Conservation (phyloP, 2,329 filamentous ascomycete species). For the Aspergillus quadricinctus region DNA sequence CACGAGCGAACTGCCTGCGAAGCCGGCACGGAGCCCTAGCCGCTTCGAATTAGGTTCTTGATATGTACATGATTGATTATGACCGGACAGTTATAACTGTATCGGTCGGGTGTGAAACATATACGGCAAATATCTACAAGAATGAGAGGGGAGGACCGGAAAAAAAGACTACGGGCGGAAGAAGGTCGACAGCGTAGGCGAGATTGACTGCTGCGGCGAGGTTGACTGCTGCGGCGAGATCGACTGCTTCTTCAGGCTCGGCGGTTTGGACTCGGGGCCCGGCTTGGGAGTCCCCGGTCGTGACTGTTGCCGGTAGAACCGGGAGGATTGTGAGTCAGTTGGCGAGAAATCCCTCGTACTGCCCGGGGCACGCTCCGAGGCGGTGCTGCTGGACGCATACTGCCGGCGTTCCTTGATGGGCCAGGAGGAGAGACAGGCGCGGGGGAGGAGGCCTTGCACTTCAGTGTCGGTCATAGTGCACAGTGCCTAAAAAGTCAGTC, state of each 20-base stretch:
- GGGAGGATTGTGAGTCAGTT: not conserved
- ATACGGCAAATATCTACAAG: not conserved
- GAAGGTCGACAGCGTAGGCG: not conserved
- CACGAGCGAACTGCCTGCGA: not conserved
- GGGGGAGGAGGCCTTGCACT: not conserved
- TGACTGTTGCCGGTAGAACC: not conserved
- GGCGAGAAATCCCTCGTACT: not conserved
- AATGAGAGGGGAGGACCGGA: not conserved
- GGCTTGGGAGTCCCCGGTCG: not conserved
- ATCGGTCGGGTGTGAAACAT: too few relatives aligned
- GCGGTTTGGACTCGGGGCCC: not conserved
- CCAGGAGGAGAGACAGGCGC: not conserved
- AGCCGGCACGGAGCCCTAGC: too few relatives aligned
- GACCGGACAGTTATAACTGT: too few relatives aligned
- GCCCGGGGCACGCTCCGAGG: not conserved
- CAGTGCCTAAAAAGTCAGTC: not conserved
- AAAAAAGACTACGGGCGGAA: not conserved
- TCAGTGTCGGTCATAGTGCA: not conserved
- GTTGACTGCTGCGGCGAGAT: not conserved
- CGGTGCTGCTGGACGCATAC: not conserved
- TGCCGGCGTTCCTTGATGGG: not conserved
- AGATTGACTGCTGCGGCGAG: not conserved
- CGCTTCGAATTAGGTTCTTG: not conserved
- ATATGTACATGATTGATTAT: not conserved
- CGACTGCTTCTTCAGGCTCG: not conserved